phyloP scores from a whole-genome alignment of 164 flowering plant species.

The Magnolia officinalis region DNA sequence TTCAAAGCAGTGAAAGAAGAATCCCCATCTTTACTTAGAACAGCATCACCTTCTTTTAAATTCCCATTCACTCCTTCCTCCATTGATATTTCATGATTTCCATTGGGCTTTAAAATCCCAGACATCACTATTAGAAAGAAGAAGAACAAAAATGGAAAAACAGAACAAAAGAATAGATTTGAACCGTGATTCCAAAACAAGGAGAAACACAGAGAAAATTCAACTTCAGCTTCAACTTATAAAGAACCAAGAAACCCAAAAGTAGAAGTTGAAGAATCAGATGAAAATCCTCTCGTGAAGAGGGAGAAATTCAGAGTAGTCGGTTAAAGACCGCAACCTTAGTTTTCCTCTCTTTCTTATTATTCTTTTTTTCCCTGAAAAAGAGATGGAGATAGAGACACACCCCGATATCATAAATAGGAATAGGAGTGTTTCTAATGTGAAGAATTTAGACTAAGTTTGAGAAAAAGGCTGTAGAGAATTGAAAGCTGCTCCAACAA shows the following conservation, averaged over 20 bases:
- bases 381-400: not conserved
- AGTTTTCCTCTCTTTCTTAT: not conserved
- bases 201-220: not conserved
- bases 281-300: not conserved
- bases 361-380: not conserved
- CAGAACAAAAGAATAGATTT: not conserved
- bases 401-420: not conserved
- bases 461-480: not conserved
- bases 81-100: slow-evolving; percentile 5
- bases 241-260: not conserved
- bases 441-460: not conserved
- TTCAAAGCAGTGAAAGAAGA: not conserved
- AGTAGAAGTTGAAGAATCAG: not conserved
- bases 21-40: not conserved
- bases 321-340: not conserved
- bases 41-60: not conserved
- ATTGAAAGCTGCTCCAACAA: slow-evolving; percentile 9
- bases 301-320: not conserved
- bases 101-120: slow-evolving; percentile 13
- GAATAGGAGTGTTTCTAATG: not conserved
- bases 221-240: not conserved
- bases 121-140: slow-evolving; percentile 3
- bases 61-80: slow-evolving; percentile 8
- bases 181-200: not conserved
- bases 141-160: not conserved